Evolutionary conservation across 495 filamentous ascomycete genomes (phyloP).

Genomic region (Penicillium malachiteum): DNA sequence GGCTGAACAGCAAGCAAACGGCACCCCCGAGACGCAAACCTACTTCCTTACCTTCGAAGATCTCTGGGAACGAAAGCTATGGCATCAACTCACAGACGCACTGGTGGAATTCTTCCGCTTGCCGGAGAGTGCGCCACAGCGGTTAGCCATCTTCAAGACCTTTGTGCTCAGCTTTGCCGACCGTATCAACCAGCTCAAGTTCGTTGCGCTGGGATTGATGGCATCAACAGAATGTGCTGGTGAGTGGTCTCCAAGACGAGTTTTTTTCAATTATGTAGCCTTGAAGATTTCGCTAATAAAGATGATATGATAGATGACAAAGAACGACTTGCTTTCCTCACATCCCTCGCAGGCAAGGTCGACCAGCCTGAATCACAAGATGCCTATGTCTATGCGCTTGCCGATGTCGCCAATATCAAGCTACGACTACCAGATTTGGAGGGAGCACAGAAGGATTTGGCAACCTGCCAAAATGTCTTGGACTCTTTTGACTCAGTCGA

Average conservation of each 20-base stretch:
- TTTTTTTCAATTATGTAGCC: background rate
- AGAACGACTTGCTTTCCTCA: slow-evolving; percentile 85
- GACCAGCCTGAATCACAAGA: slow-evolving; percentile 92
- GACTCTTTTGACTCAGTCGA: slow-evolving; percentile 95
- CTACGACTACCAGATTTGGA: slow-evolving; percentile 72
- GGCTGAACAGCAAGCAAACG: slow-evolving; percentile 75
- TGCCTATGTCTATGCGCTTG: slow-evolving; percentile 90
- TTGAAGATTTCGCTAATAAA: slow-evolving; percentile 1
- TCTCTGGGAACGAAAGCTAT: slow-evolving; percentile 97
- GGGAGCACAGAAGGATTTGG: slow-evolving; percentile 79
- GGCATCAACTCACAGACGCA: slow-evolving; percentile 94
- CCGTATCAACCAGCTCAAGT: slow-evolving; percentile 98
- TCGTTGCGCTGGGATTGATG: slow-evolving; percentile 83
- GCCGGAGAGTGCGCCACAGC: slow-evolving; percentile 75
- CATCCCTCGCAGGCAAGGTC: slow-evolving; percentile 79
- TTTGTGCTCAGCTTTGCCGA: slow-evolving; percentile 96
- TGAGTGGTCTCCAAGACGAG: slow-evolving; percentile 35
- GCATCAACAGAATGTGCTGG: slow-evolving; percentile 85
- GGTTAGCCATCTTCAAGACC: slow-evolving; percentile 80
- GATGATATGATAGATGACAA: slow-evolving; percentile 62
- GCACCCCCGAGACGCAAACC: slow-evolving; percentile 82
- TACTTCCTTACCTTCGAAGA: slow-evolving; percentile 93
- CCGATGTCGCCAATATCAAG: slow-evolving; percentile 86
- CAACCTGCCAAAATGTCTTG: slow-evolving; percentile 80
- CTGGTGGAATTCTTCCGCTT: slow-evolving; percentile 87